These are phyloP conservation scores for Boletus fagicola DNA, from an alignment of 768 basidiomycete species.

Conservation along the genomic window DNA sequence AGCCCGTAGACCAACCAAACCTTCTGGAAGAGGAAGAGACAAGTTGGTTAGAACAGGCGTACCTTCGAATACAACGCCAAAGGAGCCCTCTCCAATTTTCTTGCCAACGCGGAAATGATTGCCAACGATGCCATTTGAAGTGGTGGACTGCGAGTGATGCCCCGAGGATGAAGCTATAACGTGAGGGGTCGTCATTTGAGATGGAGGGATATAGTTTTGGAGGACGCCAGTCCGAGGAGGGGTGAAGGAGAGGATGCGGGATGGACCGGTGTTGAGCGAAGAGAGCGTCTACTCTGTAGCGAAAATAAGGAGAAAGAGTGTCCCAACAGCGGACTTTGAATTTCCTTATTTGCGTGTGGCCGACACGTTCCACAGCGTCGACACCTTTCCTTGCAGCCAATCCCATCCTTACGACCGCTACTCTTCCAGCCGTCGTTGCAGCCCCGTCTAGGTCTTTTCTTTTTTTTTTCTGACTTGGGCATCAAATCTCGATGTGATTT, in stretches of 20 bases:
- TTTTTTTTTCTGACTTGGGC: background rate
- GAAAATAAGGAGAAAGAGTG: constrained; percentile 30
- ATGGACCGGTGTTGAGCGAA: constrained; percentile 23
- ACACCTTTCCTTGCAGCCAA: background rate
- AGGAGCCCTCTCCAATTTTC: constrained; percentile 99
- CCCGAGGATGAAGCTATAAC: constrained; percentile 77
- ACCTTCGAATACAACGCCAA: constrained; percentile 98
- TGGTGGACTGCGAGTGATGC: constrained; percentile 62
- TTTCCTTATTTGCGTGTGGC: constrained; percentile 18
- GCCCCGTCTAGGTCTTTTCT: background rate
- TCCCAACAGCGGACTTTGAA: constrained; percentile 35
- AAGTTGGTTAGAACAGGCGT: constrained; percentile 21
- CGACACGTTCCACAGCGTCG: constrained; percentile 30
- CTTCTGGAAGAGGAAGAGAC: constrained; percentile 2
- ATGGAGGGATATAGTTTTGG: constrained; percentile 1
- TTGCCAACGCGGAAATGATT: constrained; percentile 88
- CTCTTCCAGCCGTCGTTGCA: background rate
- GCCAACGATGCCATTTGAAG: constrained; percentile 72
- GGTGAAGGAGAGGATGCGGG: constrained; percentile 23
- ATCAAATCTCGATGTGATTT: constrained; percentile 4
- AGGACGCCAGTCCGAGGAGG: constrained; percentile 31
- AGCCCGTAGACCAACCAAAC: background rate
- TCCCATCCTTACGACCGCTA: background rate
- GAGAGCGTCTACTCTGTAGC: constrained; percentile 22
- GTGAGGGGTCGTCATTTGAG: constrained; percentile 74